Evolutionary conservation across 345 rosid species (phyloP).

Genomic region (Hibiscus syriacus): DNA sequence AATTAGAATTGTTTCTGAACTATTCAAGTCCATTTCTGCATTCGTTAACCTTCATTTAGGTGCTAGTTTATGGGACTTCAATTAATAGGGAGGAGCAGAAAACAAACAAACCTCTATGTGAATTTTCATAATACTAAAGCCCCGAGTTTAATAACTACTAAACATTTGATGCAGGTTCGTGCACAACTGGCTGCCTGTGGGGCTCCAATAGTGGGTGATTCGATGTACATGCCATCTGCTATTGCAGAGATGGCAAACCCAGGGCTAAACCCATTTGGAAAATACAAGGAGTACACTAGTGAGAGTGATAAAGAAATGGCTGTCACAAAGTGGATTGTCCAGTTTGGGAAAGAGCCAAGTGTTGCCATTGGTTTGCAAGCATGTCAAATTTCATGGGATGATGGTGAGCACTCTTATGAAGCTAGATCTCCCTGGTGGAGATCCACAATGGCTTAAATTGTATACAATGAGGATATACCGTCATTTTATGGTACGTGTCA

Average conservation of each 20-base stretch:
- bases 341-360: conserved; percentile 70
- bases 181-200: conserved; percentile 88
- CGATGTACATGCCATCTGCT: conserved; percentile 87
- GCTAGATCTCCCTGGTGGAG: conserved; percentile 96
- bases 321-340: conserved; percentile 51
- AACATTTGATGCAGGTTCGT: conserved; percentile 49
- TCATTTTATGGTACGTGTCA: not conserved
- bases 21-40: not conserved
- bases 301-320: conserved; percentile 50
- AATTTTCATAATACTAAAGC: not conserved
- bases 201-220: conserved; percentile 84
- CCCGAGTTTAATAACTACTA: not conserved
- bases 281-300: conserved; percentile 22
- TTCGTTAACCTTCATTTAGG: not conserved
- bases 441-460: conserved; percentile 9
- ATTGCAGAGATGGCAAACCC: conserved; percentile 57
- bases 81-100: not conserved
- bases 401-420: conserved; percentile 50
- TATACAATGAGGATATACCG: not conserved
- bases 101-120: not conserved
- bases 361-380: conserved; percentile 90
- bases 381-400: conserved; percentile 82
- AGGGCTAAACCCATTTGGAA: conserved; percentile 65
- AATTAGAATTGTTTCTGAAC: not conserved
- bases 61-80: not conserved